Evolutionary conservation across 2,329 filamentous ascomycete genomes (phyloP), one percentile per base, ranked within the genome.

Genomic region (Cladobotryum protrusum): DNA sequence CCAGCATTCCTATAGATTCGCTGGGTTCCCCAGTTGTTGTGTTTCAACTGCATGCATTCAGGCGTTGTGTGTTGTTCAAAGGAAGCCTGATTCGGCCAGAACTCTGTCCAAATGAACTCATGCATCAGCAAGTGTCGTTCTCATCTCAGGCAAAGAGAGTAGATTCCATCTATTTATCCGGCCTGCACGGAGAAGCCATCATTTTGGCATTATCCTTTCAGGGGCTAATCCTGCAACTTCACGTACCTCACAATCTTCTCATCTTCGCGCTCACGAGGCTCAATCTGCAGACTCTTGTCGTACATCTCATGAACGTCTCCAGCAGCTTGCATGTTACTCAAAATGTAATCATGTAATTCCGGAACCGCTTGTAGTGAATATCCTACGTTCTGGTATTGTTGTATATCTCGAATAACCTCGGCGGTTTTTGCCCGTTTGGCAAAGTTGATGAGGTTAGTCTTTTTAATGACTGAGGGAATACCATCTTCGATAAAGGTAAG

Each of bases 261-360:
- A 66, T 99, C 93, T 74, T 99, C 93, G 62, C 93, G 82, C 74
- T 99, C 93, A 62, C 93, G 82, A 55, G 93, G 93, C 68, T 99
- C 93, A 53, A 99, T 85, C 63, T 85, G 79, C 72, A 99, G 75
- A 72, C 90, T 96, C 77, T 91, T 91, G 70, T 97, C 91, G 74
- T 97, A 99, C 93, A 97, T 97, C 75, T 97, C 92, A 68, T 97
- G 91, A 56, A 99, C 93, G 67, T 97, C 92, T 47, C 90, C 88
- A 4, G 93, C 92, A 29, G 86, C 86, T 72, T 95, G 87, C 87
- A 97, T 95, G 67, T 97, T 96, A 67, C 85, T 91, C 59, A 96
- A 72, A 57, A 99, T 96, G 70, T 97, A 99, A 59, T 97, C 91
- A 67, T 97, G 92, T 57, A 99, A 76, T 70, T 97, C 93, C 2